Percentiles rank a stretch among this genome's conserved stretches.
phyloP scores from a whole-genome alignment of 78 protist species.

The Dictyostelium firmibasis region DNA sequence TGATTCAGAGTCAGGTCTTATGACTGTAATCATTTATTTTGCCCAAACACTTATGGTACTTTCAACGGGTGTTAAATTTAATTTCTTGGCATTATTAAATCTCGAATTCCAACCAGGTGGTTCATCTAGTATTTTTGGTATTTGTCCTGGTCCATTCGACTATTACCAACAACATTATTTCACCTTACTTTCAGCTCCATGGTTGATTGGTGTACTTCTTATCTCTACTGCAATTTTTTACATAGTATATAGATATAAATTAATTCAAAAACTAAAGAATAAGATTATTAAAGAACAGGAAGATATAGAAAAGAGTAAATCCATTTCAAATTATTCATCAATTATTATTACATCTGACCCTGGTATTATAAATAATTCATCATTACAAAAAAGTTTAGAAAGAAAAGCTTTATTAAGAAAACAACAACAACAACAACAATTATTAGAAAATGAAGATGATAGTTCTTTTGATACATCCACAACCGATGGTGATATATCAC shows the following conservation, averaged over 20 bases:
- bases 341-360: background rate
- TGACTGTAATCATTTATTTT: constrained; percentile 57
- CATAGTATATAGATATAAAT: background rate
- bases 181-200: constrained; percentile 10
- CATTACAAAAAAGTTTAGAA: background rate
- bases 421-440: background rate
- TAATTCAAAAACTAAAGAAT: background rate
- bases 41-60: constrained; percentile 46
- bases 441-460: background rate
- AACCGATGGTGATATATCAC: background rate
- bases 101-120: background rate
- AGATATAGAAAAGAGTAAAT: background rate
- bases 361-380: background rate
- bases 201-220: background rate
- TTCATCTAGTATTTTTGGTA: background rate
- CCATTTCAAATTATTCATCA: background rate
- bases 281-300: background rate
- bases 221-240: background rate
- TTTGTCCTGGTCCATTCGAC: constrained; percentile 67
- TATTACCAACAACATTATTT: constrained; percentile 46
- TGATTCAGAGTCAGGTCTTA: constrained; percentile 37
- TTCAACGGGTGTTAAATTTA: constrained; percentile 24
- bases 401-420: background rate
- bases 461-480: background rate
- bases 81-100: constrained; percentile 3